Conservation (phyloP, 192 early-diverging fungal species). For the Podila epicladia region DNA sequence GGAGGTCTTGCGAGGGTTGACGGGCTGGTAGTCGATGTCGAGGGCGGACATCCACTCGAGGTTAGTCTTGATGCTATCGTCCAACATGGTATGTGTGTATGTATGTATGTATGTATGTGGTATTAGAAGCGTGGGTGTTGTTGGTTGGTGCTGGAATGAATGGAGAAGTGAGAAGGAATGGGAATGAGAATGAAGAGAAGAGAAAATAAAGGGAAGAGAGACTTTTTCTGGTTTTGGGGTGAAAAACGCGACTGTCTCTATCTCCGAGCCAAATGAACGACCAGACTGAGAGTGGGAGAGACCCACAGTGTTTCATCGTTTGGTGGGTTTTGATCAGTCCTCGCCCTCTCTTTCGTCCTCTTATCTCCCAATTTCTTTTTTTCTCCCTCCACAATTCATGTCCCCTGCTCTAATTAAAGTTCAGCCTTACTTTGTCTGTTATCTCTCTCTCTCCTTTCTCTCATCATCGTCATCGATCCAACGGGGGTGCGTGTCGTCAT, state of each 20-base stretch:
- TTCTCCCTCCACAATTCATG: too few species aligned
- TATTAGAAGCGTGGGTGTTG: background rate
- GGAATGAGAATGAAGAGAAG: background rate
- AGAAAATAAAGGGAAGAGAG: background rate
- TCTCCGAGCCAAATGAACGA: too few species aligned
- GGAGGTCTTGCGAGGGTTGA: conserved; percentile 78
- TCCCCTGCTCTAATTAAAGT: too few species aligned
- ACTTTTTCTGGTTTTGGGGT: background rate
- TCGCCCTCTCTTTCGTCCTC: background rate
- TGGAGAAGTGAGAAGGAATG: background rate
- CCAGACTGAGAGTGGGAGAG: background rate
- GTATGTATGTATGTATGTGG: background rate
- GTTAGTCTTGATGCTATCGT: conserved; percentile 61
- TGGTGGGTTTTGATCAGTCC: background rate
- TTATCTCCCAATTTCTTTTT: background rate
- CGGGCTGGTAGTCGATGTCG: conserved; percentile 66
- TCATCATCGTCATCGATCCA: too few species aligned
- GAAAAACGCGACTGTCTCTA: too few species aligned
- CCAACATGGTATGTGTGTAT: conserved; percentile 6
- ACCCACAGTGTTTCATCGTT: background rate
- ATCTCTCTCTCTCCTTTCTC: too few species aligned
- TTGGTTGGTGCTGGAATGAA: background rate
- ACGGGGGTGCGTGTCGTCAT: too few species aligned
- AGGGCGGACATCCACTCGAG: conserved; percentile 81
- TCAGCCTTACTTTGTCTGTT: too few species aligned